These are phyloP conservation scores for Tetrahymena borealis DNA, from an alignment of 73 alveolate genomes.

Conservation along the genomic window DNA sequence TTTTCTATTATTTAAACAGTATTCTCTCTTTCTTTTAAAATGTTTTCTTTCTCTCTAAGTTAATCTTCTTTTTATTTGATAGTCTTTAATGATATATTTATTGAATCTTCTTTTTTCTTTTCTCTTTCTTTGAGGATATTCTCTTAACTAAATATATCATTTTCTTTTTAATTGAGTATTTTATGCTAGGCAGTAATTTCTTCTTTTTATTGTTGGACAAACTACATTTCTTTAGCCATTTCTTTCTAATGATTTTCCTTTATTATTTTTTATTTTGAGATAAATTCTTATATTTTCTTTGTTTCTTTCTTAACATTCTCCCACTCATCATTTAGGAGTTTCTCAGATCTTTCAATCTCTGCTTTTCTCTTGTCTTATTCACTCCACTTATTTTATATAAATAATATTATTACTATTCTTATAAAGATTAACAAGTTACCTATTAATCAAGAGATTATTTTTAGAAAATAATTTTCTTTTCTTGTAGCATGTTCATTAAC, in stretches of 20 bases:
- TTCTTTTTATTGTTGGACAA: not conserved
- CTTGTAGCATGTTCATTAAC: not conserved
- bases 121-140: not conserved
- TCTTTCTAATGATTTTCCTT: not conserved
- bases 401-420: not conserved
- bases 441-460: not conserved
- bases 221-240: not conserved
- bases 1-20: too few relatives aligned
- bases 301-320: not conserved
- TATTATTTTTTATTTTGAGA: not conserved
- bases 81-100: too few relatives aligned
- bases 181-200: not conserved
- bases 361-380: not conserved
- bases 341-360: not conserved
- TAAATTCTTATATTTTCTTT: not conserved
- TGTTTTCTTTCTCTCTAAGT: too few relatives aligned
- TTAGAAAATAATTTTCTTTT: not conserved
- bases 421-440: not conserved
- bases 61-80: too few relatives aligned
- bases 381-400: not conserved
- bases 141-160: not conserved
- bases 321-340: not conserved
- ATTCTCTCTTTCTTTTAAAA: too few relatives aligned
- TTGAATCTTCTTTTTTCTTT: not conserved
- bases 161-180: not conserved